A percentile compares a stretch with the other conserved stretches of the same genome.
Evolutionary conservation across 257 asterid species (phyloP).

Genomic region (Thymus quinquecostatus): DNA sequence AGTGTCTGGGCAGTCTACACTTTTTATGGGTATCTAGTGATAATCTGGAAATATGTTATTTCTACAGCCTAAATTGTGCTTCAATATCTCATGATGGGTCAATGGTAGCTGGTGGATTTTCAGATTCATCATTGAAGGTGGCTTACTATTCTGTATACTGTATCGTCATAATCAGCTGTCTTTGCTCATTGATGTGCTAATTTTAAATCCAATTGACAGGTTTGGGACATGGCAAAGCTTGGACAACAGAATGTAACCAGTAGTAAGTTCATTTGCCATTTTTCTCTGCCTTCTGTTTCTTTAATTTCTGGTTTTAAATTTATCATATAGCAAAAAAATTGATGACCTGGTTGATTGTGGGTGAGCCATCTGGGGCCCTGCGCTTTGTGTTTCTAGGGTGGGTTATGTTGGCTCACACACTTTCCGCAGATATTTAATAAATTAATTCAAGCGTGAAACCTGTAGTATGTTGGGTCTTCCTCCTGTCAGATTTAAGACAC

Average conservation of each 20-base stretch:
- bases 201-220: conserved; percentile 50
- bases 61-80: conserved; percentile 76
- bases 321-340: neutral
- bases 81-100: conserved; percentile 97
- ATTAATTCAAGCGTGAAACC: neutral
- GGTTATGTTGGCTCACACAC: neutral
- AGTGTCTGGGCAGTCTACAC: neutral
- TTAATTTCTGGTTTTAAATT: conserved; percentile 19
- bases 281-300: conserved; percentile 24
- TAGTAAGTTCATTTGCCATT: conserved; percentile 50
- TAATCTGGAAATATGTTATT: conserved; percentile 25
- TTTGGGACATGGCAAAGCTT: conserved; percentile 99
- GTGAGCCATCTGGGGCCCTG: neutral
- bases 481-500: neutral
- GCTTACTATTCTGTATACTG: conserved; percentile 28
- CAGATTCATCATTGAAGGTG: conserved; percentile 96
- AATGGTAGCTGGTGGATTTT: conserved; percentile 95
- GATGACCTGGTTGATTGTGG: neutral
- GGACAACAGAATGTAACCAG: conserved; percentile 76
- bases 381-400: neutral
- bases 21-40: conserved; percentile 22
- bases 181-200: conserved; percentile 34
- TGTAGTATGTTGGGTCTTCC: neutral
- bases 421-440: neutral
- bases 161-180: conserved; percentile 10